These are phyloP conservation scores for Musa balbisiana DNA, from an alignment of 202 grass and related monocot species.

Conservation along the genomic window DNA sequence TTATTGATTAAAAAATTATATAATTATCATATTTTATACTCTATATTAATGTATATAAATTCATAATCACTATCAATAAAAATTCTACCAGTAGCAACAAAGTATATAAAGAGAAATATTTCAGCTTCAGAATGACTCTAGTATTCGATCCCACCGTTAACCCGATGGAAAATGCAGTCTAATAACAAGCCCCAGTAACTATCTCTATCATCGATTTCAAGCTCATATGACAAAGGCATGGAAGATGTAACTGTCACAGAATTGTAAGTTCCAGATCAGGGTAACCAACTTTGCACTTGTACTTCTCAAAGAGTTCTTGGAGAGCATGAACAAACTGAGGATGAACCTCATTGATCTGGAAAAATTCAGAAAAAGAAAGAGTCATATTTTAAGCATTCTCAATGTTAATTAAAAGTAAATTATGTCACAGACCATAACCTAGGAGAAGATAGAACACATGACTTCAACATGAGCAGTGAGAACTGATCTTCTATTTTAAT, in stretches of 20 bases:
- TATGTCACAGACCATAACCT: neutral
- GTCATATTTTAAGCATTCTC: neutral
- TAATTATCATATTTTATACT: too few relatives aligned
- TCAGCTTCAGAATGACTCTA: neutral
- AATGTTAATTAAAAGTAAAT: too few relatives aligned
- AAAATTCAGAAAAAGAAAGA: conserved; percentile 17
- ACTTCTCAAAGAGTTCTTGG: conserved; percentile 77
- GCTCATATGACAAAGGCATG: neutral
- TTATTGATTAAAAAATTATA: too few relatives aligned
- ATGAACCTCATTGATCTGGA: conserved; percentile 75
- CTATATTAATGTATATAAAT: too few relatives aligned
- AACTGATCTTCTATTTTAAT: neutral
- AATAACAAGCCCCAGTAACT: neutral
- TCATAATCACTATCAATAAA: too few relatives aligned
- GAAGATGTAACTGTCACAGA: conserved; percentile 12
- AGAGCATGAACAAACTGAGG: conserved; percentile 45
- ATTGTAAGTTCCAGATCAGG: conserved; percentile 51
- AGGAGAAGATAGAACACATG: neutral
- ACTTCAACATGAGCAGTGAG: neutral
- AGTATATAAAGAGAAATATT: neutral
- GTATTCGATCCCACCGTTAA: too few relatives aligned
- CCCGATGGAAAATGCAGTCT: neutral
- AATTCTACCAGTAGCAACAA: too few relatives aligned
- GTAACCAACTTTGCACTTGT: conserved; percentile 65
- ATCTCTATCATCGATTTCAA: neutral